Evolutionary conservation across 1,284 basidiomycete species (phyloP).

Genomic region (Tilletia setariae): DNA sequence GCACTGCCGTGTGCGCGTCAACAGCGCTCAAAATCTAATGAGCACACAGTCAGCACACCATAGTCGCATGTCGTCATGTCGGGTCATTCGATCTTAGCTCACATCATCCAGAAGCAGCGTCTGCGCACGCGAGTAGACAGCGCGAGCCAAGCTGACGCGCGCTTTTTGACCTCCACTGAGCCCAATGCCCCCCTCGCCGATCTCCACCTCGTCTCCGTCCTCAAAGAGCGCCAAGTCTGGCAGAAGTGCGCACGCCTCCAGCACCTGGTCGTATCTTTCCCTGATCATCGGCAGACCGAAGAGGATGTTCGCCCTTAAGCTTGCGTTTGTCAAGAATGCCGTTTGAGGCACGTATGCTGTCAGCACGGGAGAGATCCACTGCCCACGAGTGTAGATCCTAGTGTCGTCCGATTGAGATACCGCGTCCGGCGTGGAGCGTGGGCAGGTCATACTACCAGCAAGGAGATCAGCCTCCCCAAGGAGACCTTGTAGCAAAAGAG

Average conservation of each 20-base stretch:
- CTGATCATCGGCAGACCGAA: conserved; percentile 35
- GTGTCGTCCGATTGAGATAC: conserved; percentile 47
- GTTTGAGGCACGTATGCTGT: conserved; percentile 37
- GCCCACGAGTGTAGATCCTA: background rate
- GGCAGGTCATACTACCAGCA: conserved; percentile 57
- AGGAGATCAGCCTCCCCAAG: conserved; percentile 42
- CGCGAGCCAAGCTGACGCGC: conserved; percentile 42
- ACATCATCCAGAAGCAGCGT: conserved; percentile 49
- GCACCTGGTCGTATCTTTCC: conserved; percentile 32
- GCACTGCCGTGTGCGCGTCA: conserved; percentile 80
- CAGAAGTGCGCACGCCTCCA: conserved; percentile 40
- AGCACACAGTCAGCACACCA: too few species aligned
- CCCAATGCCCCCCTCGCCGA: conserved; percentile 42
- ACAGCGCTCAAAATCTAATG: conserved; percentile 67
- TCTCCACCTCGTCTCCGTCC: conserved; percentile 41
- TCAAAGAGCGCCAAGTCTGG: conserved; percentile 39
- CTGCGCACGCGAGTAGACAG: conserved; percentile 42
- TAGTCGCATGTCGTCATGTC: too few species aligned
- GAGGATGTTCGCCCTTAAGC: conserved; percentile 42
- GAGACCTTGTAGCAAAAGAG: conserved; percentile 40
- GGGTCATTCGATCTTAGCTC: background rate
- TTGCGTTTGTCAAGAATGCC: conserved; percentile 56
- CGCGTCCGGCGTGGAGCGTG: conserved; percentile 53
- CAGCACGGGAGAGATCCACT: conserved; percentile 12
- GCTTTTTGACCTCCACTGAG: conserved; percentile 50